Conservation (phyloP, 2,329 filamentous ascomycete genomes). For the Periconia digitata region DNA sequence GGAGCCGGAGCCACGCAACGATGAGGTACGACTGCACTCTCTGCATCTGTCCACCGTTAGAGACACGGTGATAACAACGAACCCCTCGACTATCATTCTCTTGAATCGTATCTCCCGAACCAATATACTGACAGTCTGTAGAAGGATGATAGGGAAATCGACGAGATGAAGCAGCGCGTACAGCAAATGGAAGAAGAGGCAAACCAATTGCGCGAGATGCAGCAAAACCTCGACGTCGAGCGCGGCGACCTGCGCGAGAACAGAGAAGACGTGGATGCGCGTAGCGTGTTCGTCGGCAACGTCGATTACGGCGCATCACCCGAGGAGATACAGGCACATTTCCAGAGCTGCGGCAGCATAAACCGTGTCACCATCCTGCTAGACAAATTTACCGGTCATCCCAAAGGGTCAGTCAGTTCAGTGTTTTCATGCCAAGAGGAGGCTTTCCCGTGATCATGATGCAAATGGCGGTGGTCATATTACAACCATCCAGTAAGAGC, state of each 20-base stretch:
- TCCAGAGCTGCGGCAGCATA: conserved; percentile 95
- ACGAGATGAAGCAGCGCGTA: conserved; percentile 56
- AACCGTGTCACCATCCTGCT: conserved; percentile 96
- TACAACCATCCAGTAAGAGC: neutral
- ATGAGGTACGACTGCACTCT: conserved; percentile 33
- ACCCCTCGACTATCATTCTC: neutral
- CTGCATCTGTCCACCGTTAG: neutral
- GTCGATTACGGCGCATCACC: conserved; percentile 97
- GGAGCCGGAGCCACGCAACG: conserved; percentile 34
- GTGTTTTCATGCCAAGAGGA: conserved; percentile 37
- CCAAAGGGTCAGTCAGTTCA: conserved; percentile 89
- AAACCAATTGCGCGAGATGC: conserved; percentile 57
- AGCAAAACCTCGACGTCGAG: conserved; percentile 74
- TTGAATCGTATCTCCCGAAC: conserved; percentile 8
- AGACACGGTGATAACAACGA: neutral
- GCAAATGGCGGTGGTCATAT: conserved; percentile 5
- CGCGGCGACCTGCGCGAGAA: conserved; percentile 82
- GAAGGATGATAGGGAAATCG: conserved; percentile 43
- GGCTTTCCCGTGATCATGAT: conserved; percentile 36
- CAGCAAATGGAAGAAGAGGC: conserved; percentile 62
- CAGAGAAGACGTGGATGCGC: conserved; percentile 91
- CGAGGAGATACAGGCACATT: conserved; percentile 97
- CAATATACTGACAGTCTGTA: neutral
- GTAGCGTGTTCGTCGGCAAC: conserved; percentile 97
- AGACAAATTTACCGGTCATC: conserved; percentile 98